Evolutionary conservation across 192 early-diverging fungal genomes (phyloP).

Genomic region (Thamnidium elegans): DNA sequence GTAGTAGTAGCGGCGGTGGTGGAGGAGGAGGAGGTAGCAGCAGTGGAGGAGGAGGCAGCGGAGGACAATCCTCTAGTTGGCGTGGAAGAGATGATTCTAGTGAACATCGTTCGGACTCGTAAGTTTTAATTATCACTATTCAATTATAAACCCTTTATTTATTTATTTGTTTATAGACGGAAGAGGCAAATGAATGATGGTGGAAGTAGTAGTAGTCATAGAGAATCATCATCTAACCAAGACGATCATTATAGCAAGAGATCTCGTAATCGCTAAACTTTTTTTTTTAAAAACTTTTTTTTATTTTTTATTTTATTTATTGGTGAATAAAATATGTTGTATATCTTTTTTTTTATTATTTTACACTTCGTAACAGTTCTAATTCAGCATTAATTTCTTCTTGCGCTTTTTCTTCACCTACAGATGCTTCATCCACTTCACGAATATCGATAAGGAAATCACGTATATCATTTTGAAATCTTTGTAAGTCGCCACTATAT

Average conservation of each 20-base stretch:
- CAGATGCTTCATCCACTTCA: conserved; percentile 17
- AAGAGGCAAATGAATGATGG: conserved; percentile 8
- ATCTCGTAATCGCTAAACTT: background rate
- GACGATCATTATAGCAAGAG: conserved; percentile 17
- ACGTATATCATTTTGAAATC: conserved; percentile 20
- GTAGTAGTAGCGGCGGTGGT: background rate
- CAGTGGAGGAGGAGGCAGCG: background rate
- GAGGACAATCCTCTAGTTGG: conserved; percentile 1
- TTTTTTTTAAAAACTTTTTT: background rate
- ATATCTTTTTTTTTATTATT: background rate
- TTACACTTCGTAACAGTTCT: conserved; percentile 8
- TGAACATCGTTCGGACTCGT: conserved; percentile 19
- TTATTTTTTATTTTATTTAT: background rate
- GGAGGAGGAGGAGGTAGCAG: background rate
- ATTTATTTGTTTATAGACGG: conserved; percentile 8
- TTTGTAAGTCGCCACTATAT: conserved; percentile 19
- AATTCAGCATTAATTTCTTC: conserved; percentile 26
- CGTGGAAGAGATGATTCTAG: conserved; percentile 6
- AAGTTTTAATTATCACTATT: background rate
- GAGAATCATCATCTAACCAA: conserved; percentile 3
- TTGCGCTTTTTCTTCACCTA: background rate
- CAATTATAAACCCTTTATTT: background rate
- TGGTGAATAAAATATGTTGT: background rate
- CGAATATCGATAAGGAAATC: conserved; percentile 31
- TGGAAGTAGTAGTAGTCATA: background rate